These are phyloP conservation scores for Globisporangium sylvaticum DNA, from an alignment of 352 stramenopile species.

Conservation along the genomic window DNA sequence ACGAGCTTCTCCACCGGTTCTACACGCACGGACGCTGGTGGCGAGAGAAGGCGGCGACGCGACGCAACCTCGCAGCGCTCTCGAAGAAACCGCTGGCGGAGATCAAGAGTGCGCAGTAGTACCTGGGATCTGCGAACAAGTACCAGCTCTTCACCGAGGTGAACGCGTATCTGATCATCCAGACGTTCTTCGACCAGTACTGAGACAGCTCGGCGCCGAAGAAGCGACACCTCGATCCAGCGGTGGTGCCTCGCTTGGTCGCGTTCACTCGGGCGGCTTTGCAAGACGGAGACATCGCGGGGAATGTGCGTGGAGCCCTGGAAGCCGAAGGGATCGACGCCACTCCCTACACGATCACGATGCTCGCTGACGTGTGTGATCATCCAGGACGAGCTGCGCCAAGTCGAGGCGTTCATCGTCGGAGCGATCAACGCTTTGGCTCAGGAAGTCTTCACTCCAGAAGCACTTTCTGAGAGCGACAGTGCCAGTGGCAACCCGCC, in stretches of 20 bases:
- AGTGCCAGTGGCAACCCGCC: not conserved
- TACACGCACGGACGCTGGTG: not conserved
- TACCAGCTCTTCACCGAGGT: not conserved
- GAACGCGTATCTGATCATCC: not conserved
- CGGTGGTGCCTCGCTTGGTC: not conserved
- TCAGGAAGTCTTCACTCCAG: not conserved
- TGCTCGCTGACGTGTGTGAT: not conserved
- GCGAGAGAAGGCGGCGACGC: not conserved
- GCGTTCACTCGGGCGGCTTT: not conserved
- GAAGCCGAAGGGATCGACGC: not conserved
- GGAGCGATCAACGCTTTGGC: not conserved
- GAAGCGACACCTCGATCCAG: not conserved
- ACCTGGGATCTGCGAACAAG: not conserved
- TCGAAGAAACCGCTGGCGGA: not conserved
- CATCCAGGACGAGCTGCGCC: not conserved
- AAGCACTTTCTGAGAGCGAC: no score
- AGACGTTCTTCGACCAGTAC: not conserved
- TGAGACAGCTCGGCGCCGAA: not conserved
- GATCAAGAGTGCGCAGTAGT: not conserved
- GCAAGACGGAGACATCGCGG: not conserved
- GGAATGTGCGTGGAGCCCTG: not conserved
- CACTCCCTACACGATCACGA: not conserved
- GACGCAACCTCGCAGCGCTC: not conserved
- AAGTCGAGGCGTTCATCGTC: not conserved
- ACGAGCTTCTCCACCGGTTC: constrained; percentile 2